Evolutionary conservation across 805 yeast genomes (phyloP).

Genomic region (Kuraishia hungarica): DNA sequence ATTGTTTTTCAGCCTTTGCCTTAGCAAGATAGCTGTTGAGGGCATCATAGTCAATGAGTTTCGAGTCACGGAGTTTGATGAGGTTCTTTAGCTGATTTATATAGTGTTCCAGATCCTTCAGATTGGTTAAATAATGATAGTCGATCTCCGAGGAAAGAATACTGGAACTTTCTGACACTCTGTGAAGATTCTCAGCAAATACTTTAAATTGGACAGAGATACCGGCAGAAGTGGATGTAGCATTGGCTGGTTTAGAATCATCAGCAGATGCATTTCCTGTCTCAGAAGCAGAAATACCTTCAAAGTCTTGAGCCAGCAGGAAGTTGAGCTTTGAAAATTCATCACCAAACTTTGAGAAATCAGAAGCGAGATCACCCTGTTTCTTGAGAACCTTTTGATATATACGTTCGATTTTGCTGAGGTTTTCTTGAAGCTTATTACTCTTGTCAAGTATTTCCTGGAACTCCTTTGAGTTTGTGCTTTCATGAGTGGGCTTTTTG

Average conservation of each 20-base stretch:
- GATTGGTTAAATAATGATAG: constrained; percentile 69
- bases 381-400: constrained; percentile 65
- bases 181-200: constrained; percentile 31
- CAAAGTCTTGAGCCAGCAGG: constrained; percentile 20
- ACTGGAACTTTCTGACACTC: constrained; percentile 18
- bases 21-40: constrained; percentile 69
- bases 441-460: constrained; percentile 75
- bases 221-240: constrained; percentile 19
- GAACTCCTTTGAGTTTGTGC: constrained; percentile 58
- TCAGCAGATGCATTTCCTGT: constrained; percentile 2
- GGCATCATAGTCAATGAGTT: constrained; percentile 85
- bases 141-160: constrained; percentile 44
- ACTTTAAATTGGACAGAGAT: constrained; percentile 20
- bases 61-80: constrained; percentile 80
- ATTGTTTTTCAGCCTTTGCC: constrained; percentile 53
- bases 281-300: constrained; percentile 3
- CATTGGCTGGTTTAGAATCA: constrained; percentile 24
- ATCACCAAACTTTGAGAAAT: constrained; percentile 59
- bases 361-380: constrained; percentile 64
- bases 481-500: constrained; percentile 57
- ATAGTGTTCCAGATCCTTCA: constrained; percentile 84
- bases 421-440: constrained; percentile 77
- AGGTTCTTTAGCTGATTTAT: constrained; percentile 55
- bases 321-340: constrained; percentile 61
- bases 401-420: constrained; percentile 68